These are phyloP conservation scores for Cladophialophora chaetospira DNA, from an alignment of 2,329 filamentous ascomycete species.

Conservation along the genomic window DNA sequence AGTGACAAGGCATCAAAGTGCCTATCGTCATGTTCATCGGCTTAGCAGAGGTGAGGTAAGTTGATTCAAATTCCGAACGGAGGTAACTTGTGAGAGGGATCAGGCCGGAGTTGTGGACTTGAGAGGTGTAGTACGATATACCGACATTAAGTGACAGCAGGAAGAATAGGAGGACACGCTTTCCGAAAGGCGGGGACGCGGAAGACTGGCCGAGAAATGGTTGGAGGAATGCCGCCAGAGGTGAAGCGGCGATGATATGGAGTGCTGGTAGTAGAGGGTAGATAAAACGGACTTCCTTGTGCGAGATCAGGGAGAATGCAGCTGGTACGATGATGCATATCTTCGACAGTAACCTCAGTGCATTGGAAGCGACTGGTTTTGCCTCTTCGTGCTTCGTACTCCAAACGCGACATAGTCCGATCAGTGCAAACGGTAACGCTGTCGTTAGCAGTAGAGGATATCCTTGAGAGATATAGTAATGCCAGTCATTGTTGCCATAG, in stretches of 20 bases:
- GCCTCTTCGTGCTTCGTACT: constrained; percentile 17
- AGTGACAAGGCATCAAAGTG: constrained; percentile 95
- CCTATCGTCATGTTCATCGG: constrained; percentile 56
- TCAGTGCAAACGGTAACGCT: constrained; percentile 72
- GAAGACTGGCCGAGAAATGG: neutral
- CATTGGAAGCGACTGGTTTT: constrained; percentile 13
- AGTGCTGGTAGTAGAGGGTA: constrained; percentile 88
- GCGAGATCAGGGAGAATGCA: constrained; percentile 75
- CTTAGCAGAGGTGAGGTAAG: constrained; percentile 47
- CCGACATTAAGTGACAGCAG: constrained; percentile 67
- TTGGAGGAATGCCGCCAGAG: constrained; percentile 48
- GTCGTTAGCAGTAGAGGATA: constrained; percentile 84
- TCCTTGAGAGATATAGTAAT: constrained; percentile 92
- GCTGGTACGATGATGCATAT: constrained; percentile 62
- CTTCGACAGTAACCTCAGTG: constrained; percentile 57
- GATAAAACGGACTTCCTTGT: constrained; percentile 97
- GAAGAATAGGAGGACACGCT: constrained; percentile 55
- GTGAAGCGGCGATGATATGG: constrained; percentile 74
- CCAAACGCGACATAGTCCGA: constrained; percentile 61
- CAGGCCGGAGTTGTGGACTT: constrained; percentile 78
- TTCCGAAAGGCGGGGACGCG: constrained; percentile 49
- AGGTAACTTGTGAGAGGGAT: constrained; percentile 74
- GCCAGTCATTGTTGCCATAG: constrained; percentile 85
- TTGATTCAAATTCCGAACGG: constrained; percentile 68
- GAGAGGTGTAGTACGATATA: constrained; percentile 72